phyloP scores from a whole-genome alignment of 805 yeast genomes.

The Pichia gijzeniarum region DNA sequence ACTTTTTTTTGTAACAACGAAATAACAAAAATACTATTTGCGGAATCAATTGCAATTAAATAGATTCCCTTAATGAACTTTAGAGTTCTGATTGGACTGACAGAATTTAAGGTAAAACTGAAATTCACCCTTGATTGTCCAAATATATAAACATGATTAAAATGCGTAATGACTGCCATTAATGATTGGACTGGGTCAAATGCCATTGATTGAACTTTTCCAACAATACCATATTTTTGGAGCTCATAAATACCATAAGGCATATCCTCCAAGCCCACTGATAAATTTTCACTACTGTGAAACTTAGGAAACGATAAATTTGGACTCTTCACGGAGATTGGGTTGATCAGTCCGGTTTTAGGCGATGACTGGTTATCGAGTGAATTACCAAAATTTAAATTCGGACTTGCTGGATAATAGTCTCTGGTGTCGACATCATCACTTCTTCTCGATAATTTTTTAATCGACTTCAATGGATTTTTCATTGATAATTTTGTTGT shows the following conservation, averaged over 20 bases:
- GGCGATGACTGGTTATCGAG: constrained; percentile 5
- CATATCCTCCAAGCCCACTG: constrained; percentile 27
- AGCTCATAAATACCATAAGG: constrained; percentile 28
- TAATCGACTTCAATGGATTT: constrained; percentile 13
- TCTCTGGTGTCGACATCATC: constrained; percentile 15
- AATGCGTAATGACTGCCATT: constrained; percentile 70
- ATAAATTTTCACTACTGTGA: constrained; percentile 20
- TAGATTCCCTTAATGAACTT: constrained; percentile 76
- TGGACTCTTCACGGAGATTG: constrained; percentile 6
- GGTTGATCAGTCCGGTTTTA: neutral
- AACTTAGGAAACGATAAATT: constrained; percentile 13
- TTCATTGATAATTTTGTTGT: neutral
- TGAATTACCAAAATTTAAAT: constrained; percentile 11
- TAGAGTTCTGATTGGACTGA: constrained; percentile 47
- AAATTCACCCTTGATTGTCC: constrained; percentile 82
- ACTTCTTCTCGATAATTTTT: constrained; percentile 7
- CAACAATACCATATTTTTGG: constrained; percentile 51
- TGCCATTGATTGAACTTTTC: constrained; percentile 60
- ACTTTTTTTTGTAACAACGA: constrained; percentile 61
- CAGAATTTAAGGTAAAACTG: constrained; percentile 46
- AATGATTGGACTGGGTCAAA: constrained; percentile 87
- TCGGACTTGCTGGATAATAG: constrained; percentile 17
- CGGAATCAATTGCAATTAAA: constrained; percentile 61
- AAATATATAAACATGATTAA: constrained; percentile 66
- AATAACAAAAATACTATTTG: constrained; percentile 57